These are phyloP conservation scores for Athelia psychrophila DNA, from an alignment of 1,284 basidiomycete species.

Conservation along the genomic window DNA sequence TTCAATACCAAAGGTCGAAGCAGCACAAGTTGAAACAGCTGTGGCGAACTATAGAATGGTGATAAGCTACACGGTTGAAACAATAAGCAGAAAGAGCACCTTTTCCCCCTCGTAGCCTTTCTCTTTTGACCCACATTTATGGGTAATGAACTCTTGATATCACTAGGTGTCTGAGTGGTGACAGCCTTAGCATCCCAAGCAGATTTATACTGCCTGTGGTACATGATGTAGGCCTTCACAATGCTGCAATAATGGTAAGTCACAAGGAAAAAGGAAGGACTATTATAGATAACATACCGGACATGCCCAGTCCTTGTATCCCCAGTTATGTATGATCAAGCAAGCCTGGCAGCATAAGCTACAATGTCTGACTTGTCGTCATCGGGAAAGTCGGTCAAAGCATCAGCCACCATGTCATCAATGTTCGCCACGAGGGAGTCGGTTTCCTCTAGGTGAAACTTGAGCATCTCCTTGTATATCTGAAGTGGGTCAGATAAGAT, in stretches of 20 bases:
- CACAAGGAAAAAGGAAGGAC: no score
- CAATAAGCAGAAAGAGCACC: constrained; percentile 2
- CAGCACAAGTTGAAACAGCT: constrained; percentile 19
- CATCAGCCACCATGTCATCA: constrained; percentile 1
- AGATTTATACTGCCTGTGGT: constrained; percentile 5
- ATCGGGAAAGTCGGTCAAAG: constrained; percentile 7
- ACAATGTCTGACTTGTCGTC: constrained; percentile 6
- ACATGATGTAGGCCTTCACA: constrained; percentile 9
- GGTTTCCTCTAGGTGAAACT: constrained; percentile 1
- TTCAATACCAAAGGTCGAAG: constrained; percentile 15
- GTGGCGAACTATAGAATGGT: constrained; percentile 14
- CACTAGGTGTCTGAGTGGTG: constrained; percentile 1
- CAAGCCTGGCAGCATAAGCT: constrained; percentile 6
- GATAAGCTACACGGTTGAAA: not conserved
- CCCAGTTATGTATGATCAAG: constrained; percentile 3
- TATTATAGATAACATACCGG: not conserved
- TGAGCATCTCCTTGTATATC: not conserved
- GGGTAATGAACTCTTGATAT: constrained; percentile 11
- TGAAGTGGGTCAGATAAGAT: not conserved
- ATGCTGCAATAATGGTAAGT: constrained; percentile 5
- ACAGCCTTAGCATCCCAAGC: constrained; percentile 8
- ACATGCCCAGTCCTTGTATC: not conserved
- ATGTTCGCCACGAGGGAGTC: constrained; percentile 1
- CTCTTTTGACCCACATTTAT: constrained; percentile 11
- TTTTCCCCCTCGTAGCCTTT: constrained; percentile 11